Evolutionary conservation across 352 stramenopile species (phyloP).

Genomic region (Pythium chondricola): DNA sequence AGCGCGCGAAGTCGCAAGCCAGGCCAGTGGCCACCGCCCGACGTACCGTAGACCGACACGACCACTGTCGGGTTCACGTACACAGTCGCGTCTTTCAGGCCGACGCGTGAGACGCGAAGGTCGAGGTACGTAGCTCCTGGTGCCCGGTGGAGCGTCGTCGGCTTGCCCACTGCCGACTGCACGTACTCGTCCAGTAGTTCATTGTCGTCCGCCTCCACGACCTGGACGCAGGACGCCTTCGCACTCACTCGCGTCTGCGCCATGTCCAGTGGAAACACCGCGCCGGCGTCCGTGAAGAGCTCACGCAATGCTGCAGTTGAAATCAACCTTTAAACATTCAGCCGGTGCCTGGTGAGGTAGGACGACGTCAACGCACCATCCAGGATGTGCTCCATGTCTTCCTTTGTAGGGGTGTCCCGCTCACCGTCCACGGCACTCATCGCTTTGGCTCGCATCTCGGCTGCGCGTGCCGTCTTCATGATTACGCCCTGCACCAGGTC

Average conservation of each 20-base stretch:
- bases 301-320: constrained; percentile 1
- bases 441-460: constrained; percentile 49
- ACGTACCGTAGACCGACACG: constrained; percentile 51
- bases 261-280: constrained; percentile 13
- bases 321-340: background rate
- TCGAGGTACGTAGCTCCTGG: constrained; percentile 39
- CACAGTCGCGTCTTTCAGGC: constrained; percentile 51
- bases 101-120: constrained; percentile 45
- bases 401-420: constrained; percentile 41
- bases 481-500: constrained; percentile 1
- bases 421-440: constrained; percentile 55
- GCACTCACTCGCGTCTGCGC: background rate
- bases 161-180: background rate
- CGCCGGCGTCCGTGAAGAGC: constrained; percentile 2
- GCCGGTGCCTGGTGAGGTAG: background rate
- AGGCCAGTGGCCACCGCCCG: too few relatives aligned
- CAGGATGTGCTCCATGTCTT: constrained; percentile 61
- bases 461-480: constrained; percentile 21
- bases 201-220: constrained; percentile 15
- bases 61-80: constrained; percentile 64
- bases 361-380: constrained; percentile 23
- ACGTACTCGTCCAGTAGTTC: constrained; percentile 16
- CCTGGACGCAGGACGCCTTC: constrained; percentile 13
- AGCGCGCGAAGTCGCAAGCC: too few relatives aligned
- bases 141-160: background rate